Evolutionary conservation across 2,329 filamentous ascomycete genomes (phyloP).

Genomic region (Alternaria arbusti): DNA sequence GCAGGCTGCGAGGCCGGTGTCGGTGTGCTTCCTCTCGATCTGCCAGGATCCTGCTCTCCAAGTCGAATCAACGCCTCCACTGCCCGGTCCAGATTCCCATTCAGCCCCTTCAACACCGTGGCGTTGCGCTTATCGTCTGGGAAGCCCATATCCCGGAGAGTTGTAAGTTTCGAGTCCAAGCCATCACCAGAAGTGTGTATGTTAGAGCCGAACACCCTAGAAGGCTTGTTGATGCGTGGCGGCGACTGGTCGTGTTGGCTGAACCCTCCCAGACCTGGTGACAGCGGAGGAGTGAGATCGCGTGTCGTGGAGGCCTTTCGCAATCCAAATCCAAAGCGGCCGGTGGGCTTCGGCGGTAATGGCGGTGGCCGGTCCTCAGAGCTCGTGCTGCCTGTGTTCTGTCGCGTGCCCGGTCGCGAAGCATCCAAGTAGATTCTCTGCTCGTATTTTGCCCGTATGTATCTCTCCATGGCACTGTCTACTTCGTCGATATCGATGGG

Average conservation of each 20-base stretch:
- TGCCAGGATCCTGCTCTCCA: constrained; percentile 63
- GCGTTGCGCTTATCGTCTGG: constrained; percentile 80
- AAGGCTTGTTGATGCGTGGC: constrained; percentile 66
- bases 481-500: constrained; percentile 91
- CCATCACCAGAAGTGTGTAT: constrained; percentile 63
- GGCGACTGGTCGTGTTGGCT: constrained; percentile 39
- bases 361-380: constrained; percentile 64
- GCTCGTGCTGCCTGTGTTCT: constrained; percentile 64
- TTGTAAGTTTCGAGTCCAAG: constrained; percentile 76
- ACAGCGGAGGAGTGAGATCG: constrained; percentile 56
- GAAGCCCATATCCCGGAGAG: constrained; percentile 91
- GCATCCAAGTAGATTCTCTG: constrained; percentile 60
- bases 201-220: constrained; percentile 70
- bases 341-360: constrained; percentile 65
- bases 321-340: constrained; percentile 68
- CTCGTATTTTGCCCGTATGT: constrained; percentile 93
- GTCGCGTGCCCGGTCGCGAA: constrained; percentile 52
- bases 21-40: constrained; percentile 56
- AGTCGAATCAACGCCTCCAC: constrained; percentile 84
- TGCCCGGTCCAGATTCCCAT: constrained; percentile 83
- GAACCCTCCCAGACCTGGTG: constrained; percentile 42
- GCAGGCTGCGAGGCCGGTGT: constrained; percentile 58
- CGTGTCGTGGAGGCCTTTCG: constrained; percentile 75
- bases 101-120: constrained; percentile 79
- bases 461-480: constrained; percentile 92